Percentiles rank a stretch among this genome's conserved stretches.
Conservation (phyloP, 805 yeast species). For the Clavispora fructus region DNA sequence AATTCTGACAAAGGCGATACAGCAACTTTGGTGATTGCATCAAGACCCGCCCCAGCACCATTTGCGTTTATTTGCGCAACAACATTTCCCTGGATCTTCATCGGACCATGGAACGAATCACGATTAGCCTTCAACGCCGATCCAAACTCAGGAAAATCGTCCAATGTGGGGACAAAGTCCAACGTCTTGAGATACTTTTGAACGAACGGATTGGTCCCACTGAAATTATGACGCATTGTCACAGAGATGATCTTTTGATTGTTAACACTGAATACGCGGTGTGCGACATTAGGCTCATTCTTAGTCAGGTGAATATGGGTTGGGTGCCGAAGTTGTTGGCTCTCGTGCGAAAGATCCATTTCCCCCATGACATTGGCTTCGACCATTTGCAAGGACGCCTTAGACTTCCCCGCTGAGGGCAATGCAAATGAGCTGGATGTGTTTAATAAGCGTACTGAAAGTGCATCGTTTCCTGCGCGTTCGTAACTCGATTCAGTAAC, state of each 20-base stretch:
- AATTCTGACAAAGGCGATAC: slow-evolving; percentile 58
- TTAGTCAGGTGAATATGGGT: slow-evolving; percentile 12
- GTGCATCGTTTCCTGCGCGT: slow-evolving; percentile 6
- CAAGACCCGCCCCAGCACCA: slow-evolving; percentile 32
- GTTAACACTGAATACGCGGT: slow-evolving; percentile 25
- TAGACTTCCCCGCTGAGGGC: slow-evolving; percentile 25
- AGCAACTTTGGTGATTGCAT: slow-evolving; percentile 48
- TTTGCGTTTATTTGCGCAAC: slow-evolving; percentile 64
- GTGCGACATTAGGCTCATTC: slow-evolving; percentile 22
- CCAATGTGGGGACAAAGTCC: slow-evolving; percentile 51
- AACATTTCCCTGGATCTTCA: slow-evolving; percentile 37
- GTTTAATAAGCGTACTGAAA: slow-evolving; percentile 11
- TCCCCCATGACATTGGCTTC: slow-evolving; percentile 45
- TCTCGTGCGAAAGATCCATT: slow-evolving; percentile 27
- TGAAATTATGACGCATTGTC: slow-evolving; percentile 52
- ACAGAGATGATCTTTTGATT: slow-evolving; percentile 28
- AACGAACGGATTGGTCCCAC: slow-evolving; percentile 63
- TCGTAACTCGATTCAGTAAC: slow-evolving; percentile 19
- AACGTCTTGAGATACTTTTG: slow-evolving; percentile 49
- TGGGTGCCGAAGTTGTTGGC: slow-evolving; percentile 14
- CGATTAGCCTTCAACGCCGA: slow-evolving; percentile 5
- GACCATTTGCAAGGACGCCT: slow-evolving; percentile 36
- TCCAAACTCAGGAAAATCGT: slow-evolving; percentile 69
- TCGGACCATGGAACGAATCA: neutral
- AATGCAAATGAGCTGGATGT: slow-evolving; percentile 23